phyloP scores from a whole-genome alignment of 768 basidiomycete species.

The Rhodosporidiobolus sp. region DNA sequence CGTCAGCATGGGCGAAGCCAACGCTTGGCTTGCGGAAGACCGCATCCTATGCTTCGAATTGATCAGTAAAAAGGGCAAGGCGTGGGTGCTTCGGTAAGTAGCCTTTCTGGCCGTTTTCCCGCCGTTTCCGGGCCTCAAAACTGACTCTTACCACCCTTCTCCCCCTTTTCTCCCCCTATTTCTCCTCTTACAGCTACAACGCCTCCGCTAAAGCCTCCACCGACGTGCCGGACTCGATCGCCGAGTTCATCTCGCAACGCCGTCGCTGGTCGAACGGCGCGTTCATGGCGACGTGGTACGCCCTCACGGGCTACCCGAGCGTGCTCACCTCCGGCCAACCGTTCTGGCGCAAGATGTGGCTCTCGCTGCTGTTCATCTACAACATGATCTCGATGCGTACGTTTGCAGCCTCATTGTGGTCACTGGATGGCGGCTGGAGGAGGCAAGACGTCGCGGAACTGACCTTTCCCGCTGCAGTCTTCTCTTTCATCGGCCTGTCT shows the following conservation, averaged over 20 bases:
- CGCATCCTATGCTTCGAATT: constrained; percentile 94
- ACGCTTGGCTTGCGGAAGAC: constrained; percentile 73
- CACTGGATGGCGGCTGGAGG: too few relatives aligned
- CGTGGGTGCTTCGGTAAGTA: constrained; percentile 47
- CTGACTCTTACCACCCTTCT: background rate
- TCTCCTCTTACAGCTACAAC: constrained; percentile 33
- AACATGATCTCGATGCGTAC: constrained; percentile 14
- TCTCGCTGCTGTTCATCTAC: constrained; percentile 38
- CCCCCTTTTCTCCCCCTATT: too few relatives aligned
- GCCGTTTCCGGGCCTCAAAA: too few relatives aligned
- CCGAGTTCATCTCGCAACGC: constrained; percentile 48
- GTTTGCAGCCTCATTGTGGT: background rate
- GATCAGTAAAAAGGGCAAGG: constrained; percentile 63
- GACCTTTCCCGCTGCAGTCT: constrained; percentile 44
- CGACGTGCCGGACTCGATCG: constrained; percentile 44
- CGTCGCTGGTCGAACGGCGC: constrained; percentile 50
- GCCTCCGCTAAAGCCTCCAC: constrained; percentile 47
- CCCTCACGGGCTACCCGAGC: constrained; percentile 46
- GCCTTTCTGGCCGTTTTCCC: background rate
- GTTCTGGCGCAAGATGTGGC: constrained; percentile 44
- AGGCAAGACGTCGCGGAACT: constrained; percentile 9
- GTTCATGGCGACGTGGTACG: constrained; percentile 28
- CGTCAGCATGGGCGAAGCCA: constrained; percentile 31
- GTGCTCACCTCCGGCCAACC: constrained; percentile 48
- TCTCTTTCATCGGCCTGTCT: constrained; percentile 45